Percentiles rank a stretch among this genome's conserved stretches.
phyloP scores from a whole-genome alignment of 106 monocot species.

The Allium fistulosum region DNA sequence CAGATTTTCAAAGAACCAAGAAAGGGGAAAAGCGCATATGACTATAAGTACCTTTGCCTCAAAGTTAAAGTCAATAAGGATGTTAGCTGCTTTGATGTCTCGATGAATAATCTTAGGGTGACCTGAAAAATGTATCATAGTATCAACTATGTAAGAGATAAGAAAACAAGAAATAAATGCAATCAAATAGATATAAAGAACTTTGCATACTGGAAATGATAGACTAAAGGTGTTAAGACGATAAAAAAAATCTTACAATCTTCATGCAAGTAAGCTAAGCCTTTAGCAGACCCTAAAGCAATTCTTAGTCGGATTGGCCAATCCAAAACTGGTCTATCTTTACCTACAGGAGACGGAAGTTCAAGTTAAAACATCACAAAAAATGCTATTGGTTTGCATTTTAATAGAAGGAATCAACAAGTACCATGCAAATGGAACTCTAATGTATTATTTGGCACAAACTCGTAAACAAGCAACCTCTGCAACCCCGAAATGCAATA shows the following conservation, averaged over 20 bases:
- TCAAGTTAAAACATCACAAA: background rate
- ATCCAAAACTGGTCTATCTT: constrained; percentile 46
- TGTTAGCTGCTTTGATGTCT: constrained; percentile 86
- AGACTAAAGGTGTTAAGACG: background rate
- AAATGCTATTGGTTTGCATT: background rate
- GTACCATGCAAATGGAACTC: constrained; percentile 68
- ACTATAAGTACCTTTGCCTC: constrained; percentile 62
- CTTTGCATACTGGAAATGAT: background rate
- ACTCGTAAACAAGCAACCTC: constrained; percentile 76
- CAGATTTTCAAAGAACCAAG: background rate
- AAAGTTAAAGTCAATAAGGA: constrained; percentile 83
- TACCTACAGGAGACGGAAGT: constrained; percentile 6
- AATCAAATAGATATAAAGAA: background rate
- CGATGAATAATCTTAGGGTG: constrained; percentile 90
- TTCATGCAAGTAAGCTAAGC: constrained; percentile 73
- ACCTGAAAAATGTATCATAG: constrained; percentile 27
- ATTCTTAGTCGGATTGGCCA: constrained; percentile 53
- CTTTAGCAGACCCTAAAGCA: constrained; percentile 64
- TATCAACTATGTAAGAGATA: background rate
- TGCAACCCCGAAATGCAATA: constrained; percentile 55
- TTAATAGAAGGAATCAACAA: background rate
- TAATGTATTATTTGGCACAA: constrained; percentile 48
- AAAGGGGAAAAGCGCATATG: background rate
- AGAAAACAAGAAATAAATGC: constrained; percentile 5
- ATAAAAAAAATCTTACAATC: constrained; percentile 38